Conservation (phyloP, 73 alveolate genomes). For the Diophrys sp. region DNA sequence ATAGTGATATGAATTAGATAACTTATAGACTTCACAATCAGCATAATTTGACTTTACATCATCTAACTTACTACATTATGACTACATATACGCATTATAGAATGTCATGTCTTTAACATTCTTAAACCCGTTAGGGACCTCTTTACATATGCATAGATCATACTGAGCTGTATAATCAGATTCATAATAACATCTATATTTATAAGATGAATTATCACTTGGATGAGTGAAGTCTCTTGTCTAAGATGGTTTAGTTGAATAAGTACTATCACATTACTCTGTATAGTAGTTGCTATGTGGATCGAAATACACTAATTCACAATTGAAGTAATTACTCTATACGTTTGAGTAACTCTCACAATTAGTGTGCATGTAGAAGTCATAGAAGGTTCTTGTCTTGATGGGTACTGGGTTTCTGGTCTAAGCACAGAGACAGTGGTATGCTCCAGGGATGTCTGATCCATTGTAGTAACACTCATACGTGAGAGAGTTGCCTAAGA, state of each 20-base stretch:
- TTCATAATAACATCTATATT: background rate
- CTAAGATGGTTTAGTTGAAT: too few species aligned
- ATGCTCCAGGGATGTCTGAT: background rate
- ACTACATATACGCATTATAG: background rate
- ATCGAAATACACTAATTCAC: background rate
- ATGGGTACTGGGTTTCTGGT: background rate
- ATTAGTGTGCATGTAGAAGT: background rate
- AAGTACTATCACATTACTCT: background rate
- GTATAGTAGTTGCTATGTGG: background rate
- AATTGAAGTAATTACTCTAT: background rate
- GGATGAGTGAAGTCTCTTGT: background rate
- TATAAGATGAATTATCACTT: background rate
- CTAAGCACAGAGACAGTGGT: background rate
- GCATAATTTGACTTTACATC: background rate
- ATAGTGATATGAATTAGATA: background rate
- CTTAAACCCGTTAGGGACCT: background rate
- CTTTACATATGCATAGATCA: background rate
- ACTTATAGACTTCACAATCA: background rate
- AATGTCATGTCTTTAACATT: background rate
- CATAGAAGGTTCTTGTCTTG: background rate
- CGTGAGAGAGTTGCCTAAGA: background rate
- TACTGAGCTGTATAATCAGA: background rate
- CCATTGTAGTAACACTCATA: background rate
- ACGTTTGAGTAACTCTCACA: background rate
- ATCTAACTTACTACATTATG: background rate